Conservation (phyloP, 305 asterid genomes). For the Coffea humblotiana region DNA sequence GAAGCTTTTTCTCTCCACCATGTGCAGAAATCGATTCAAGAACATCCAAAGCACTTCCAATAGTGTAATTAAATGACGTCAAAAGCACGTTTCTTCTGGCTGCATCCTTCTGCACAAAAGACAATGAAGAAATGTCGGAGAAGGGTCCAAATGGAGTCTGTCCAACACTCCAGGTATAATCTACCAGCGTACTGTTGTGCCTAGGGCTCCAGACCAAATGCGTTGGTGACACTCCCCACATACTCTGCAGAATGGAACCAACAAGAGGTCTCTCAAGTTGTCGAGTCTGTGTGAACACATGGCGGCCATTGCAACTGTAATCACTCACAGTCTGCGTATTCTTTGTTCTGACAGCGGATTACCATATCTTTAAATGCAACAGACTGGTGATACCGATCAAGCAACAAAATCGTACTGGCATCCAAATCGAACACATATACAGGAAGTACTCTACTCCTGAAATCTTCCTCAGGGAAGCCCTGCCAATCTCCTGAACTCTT, state of each 20-base stretch:
- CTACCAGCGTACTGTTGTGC: slow-evolving; percentile 72
- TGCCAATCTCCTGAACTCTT: slow-evolving; percentile 67
- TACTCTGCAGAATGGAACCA: slow-evolving; percentile 91
- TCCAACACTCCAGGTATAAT: slow-evolving; percentile 92
- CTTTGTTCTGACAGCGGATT: slow-evolving; percentile 77
- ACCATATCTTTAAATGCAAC: slow-evolving; percentile 95
- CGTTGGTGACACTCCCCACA: slow-evolving; percentile 96
- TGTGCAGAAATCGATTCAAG: slow-evolving; percentile 74
- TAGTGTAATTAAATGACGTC: slow-evolving; percentile 68
- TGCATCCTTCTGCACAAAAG: slow-evolving; percentile 94
- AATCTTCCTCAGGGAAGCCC: slow-evolving; percentile 73
- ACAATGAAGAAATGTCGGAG: slow-evolving; percentile 68
- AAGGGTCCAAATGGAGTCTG: slow-evolving; percentile 97
- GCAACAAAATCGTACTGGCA: slow-evolving; percentile 51
- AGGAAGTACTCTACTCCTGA: slow-evolving; percentile 72
- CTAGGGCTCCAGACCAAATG: slow-evolving; percentile 90
- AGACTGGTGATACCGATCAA: slow-evolving; percentile 89
- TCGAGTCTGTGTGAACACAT: slow-evolving; percentile 71
- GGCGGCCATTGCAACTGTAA: slow-evolving; percentile 81
- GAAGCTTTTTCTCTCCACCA: slow-evolving; percentile 81
- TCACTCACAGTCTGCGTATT: slow-evolving; percentile 89
- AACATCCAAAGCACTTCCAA: slow-evolving; percentile 72
- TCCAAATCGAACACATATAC: slow-evolving; percentile 88
- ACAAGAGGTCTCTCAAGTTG: slow-evolving; percentile 86
- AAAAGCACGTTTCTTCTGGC: slow-evolving; percentile 81